Conservation (phyloP, 2,329 filamentous ascomycete species). For the Monilinia vaccinii-corymbosi region DNA sequence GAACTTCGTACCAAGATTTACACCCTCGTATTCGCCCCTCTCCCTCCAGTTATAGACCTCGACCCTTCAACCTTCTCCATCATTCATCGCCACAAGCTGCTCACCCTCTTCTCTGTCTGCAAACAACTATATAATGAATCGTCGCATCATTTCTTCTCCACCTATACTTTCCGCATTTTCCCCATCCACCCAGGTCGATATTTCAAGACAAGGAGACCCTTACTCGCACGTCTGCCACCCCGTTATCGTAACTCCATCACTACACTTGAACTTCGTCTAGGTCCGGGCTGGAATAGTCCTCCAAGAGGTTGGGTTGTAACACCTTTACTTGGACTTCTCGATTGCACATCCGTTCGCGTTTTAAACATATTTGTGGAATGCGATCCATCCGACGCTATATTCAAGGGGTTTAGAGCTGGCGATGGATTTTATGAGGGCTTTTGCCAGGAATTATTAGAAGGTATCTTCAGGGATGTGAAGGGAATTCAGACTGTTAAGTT, state of each 20-base stretch:
- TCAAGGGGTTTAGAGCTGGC: conserved; percentile 50
- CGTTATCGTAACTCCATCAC: conserved; percentile 51
- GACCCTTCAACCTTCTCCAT: conserved; percentile 56
- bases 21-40: conserved; percentile 47
- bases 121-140: conserved; percentile 54
- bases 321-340: conserved; percentile 50
- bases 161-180: conserved; percentile 55
- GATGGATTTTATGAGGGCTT: conserved; percentile 65
- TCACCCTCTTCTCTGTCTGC: conserved; percentile 53
- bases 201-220: conserved; percentile 64
- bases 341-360: conserved; percentile 49
- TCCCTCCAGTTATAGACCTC: conserved; percentile 52
- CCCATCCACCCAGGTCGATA: conserved; percentile 54
- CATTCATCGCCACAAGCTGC: conserved; percentile 42
- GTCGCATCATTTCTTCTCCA: conserved; percentile 56
- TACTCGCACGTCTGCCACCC: conserved; percentile 56
- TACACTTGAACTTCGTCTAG: conserved; percentile 60
- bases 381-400: conserved; percentile 59
- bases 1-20: conserved; percentile 66
- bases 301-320: conserved; percentile 64
- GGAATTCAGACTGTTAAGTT: conserved; percentile 53
- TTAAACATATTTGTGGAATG: conserved; percentile 63
- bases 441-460: conserved; percentile 45
- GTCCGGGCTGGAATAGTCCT: conserved; percentile 63
- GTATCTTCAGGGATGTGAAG: conserved; percentile 48